Conservation (phyloP, 345 rosid species). For the Brassica juncea region DNA sequence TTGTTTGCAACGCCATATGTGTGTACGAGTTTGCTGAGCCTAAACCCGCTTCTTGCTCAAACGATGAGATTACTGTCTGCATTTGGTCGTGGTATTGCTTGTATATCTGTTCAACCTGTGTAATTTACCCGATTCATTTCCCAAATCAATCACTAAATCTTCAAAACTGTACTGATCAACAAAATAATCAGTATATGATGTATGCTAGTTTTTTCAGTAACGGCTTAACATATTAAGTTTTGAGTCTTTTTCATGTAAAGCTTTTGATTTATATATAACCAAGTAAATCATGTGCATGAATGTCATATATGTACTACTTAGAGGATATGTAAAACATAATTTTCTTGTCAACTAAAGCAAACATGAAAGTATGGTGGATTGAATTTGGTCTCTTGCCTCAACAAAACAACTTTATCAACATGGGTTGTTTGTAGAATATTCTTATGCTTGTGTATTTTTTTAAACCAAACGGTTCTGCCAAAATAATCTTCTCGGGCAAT, state of each 20-base stretch:
- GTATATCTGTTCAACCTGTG: constrained; percentile 71
- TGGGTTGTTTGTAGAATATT: neutral
- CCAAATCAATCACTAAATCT: neutral
- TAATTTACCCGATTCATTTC: constrained; percentile 9
- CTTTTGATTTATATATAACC: neutral
- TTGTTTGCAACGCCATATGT: constrained; percentile 62
- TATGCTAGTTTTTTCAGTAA: neutral
- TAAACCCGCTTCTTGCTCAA: constrained; percentile 65
- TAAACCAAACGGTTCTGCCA: neutral
- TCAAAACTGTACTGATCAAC: neutral
- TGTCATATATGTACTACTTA: neutral
- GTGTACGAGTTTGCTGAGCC: constrained; percentile 73
- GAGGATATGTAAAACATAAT: neutral
- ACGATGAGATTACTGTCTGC: constrained; percentile 56
- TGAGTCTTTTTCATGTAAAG: neutral
- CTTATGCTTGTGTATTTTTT: neutral
- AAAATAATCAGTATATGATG: neutral
- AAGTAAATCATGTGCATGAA: constrained; percentile 2
- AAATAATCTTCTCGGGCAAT: neutral
- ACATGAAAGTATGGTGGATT: neutral
- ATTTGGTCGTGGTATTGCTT: constrained; percentile 72
- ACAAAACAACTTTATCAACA: neutral
- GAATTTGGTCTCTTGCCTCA: neutral
- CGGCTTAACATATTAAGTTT: neutral
- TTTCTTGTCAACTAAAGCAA: neutral